Percentiles rank a stretch among this genome's conserved stretches.
phyloP scores from a whole-genome alignment of 1,284 basidiomycete species.

The Trichosporon inkin region DNA sequence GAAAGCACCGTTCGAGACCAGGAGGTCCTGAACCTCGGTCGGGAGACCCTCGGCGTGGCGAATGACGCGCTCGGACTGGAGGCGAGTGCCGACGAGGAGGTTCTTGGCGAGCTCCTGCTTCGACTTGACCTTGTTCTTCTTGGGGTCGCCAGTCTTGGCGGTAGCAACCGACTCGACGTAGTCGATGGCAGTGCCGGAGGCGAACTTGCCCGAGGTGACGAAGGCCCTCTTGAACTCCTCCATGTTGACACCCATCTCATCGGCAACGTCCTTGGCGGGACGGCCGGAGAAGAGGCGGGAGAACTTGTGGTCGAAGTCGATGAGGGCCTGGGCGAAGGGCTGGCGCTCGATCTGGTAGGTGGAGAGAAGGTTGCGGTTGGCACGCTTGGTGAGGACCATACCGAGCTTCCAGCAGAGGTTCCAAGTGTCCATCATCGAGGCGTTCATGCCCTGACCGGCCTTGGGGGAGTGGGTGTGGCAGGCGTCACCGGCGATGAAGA shows the following conservation, averaged over 20 bases:
- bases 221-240: constrained; percentile 25
- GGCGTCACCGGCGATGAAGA: constrained; percentile 44
- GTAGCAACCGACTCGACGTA: constrained; percentile 15
- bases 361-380: constrained; percentile 48
- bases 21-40: constrained; percentile 30
- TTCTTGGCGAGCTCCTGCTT: constrained; percentile 19
- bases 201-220: constrained; percentile 20
- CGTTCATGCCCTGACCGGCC: constrained; percentile 45
- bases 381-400: constrained; percentile 50
- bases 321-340: constrained; percentile 33
- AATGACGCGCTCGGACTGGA: constrained; percentile 18
- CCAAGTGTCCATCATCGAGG: constrained; percentile 35
- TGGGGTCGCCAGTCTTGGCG: constrained; percentile 14
- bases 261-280: constrained; percentile 23
- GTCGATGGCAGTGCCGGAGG: constrained; percentile 23
- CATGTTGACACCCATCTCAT: constrained; percentile 24
- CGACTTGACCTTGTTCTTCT: constrained; percentile 7
- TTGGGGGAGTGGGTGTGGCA: constrained; percentile 43
- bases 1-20: constrained; percentile 31
- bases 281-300: constrained; percentile 34
- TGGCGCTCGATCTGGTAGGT: constrained; percentile 53
- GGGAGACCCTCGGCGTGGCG: constrained; percentile 22
- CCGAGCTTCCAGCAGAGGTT: constrained; percentile 56
- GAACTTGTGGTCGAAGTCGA: constrained; percentile 40
- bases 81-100: constrained; percentile 19